Conservation (phyloP, 768 basidiomycete species). For the Tricholoma hemisulphureum region DNA sequence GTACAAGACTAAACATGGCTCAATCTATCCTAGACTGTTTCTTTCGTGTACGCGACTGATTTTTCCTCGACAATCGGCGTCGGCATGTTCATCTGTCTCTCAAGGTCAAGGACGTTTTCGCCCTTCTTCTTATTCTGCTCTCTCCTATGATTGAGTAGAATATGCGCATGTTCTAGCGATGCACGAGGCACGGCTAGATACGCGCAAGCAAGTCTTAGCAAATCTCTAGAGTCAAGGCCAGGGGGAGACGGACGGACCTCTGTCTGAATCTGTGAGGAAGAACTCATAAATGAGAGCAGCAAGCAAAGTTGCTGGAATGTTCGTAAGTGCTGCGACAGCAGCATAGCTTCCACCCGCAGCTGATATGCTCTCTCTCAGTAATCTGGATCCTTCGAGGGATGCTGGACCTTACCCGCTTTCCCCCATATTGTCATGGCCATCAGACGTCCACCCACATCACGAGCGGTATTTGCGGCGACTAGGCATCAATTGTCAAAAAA, state of each 20-base stretch:
- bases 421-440: conserved; percentile 65
- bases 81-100: neutral
- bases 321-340: conserved; percentile 62
- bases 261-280: conserved; percentile 56
- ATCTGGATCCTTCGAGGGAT: neutral
- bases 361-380: conserved; percentile 13
- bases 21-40: neutral
- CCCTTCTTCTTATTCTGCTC: neutral
- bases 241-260: conserved; percentile 42
- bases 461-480: conserved; percentile 66
- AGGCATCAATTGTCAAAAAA: conserved; percentile 2
- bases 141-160: neutral
- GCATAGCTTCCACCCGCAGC: conserved; percentile 57
- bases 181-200: neutral
- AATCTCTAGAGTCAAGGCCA: neutral
- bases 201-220: neutral
- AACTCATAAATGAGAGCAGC: conserved; percentile 54
- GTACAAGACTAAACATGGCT: too few relatives aligned
- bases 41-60: neutral
- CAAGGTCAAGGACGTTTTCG: neutral
- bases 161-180: neutral
- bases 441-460: conserved; percentile 67
- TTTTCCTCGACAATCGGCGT: neutral
- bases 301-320: conserved; percentile 62
- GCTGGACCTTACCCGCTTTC: conserved; percentile 27